A percentile compares a stretch with the other conserved stretches of the same genome.
Conservation (phyloP, 495 filamentous ascomycete species). For the Eremomyces bilateralis region DNA sequence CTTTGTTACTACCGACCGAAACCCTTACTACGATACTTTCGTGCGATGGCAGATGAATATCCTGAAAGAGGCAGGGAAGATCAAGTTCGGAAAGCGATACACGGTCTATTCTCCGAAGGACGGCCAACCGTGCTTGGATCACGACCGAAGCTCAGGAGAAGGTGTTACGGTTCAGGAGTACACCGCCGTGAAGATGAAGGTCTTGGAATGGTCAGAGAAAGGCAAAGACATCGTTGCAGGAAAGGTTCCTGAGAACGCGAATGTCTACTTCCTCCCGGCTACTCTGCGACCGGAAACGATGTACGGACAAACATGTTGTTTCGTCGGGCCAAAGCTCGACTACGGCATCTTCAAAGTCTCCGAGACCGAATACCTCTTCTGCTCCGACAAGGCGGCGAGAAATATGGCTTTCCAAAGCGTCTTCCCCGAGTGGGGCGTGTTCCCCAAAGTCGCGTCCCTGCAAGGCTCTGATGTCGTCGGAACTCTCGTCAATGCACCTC, state of each 20-base stretch:
- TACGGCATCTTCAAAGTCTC: slow-evolving; percentile 77
- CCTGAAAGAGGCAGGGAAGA: slow-evolving; percentile 73
- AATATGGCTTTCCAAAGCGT: slow-evolving; percentile 93
- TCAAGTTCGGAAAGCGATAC: slow-evolving; percentile 83
- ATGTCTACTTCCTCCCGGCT: slow-evolving; percentile 76
- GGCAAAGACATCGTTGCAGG: slow-evolving; percentile 40
- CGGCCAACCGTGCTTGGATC: slow-evolving; percentile 93
- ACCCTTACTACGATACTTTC: slow-evolving; percentile 92
- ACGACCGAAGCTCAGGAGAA: slow-evolving; percentile 82
- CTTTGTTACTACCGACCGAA: slow-evolving; percentile 89
- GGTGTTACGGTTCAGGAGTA: slow-evolving; percentile 83
- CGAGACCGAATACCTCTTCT: slow-evolving; percentile 66
- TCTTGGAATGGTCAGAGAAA: slow-evolving; percentile 66
- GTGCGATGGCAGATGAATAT: slow-evolving; percentile 96
- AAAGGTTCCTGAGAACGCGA: slow-evolving; percentile 59
- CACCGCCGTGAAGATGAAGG: slow-evolving; percentile 70
- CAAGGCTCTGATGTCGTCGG: slow-evolving; percentile 65
- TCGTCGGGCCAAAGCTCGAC: slow-evolving; percentile 75
- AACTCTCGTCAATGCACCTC: slow-evolving; percentile 65
- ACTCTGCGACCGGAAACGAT: slow-evolving; percentile 93
- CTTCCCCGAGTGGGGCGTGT: slow-evolving; percentile 53
- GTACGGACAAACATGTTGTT: slow-evolving; percentile 94
- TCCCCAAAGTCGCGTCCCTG: slow-evolving; percentile 50
- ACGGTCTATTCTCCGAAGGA: slow-evolving; percentile 94
- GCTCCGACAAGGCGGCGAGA: slow-evolving; percentile 67